phyloP scores from a whole-genome alignment of 768 basidiomycete genomes.

The Mrakia blollopis region DNA sequence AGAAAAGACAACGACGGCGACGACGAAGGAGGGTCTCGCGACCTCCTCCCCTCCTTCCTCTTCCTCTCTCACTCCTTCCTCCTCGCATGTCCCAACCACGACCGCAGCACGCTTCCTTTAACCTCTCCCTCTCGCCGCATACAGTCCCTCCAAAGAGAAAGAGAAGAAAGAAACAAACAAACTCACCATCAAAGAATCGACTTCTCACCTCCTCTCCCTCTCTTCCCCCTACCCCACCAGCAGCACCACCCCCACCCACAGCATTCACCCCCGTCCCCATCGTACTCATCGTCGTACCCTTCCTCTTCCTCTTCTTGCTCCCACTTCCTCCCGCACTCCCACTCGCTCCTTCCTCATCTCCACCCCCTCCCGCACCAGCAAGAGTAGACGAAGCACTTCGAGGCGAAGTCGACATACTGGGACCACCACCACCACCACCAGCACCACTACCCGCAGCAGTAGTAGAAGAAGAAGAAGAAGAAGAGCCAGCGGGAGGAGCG shows the following conservation, averaged over 20 bases:
- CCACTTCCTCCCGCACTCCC: neutral
- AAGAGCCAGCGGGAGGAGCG: neutral
- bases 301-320: slow-evolving; percentile 4
- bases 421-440: neutral
- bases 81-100: neutral
- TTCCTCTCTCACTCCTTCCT: neutral
- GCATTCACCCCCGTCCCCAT: neutral
- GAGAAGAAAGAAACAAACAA: neutral
- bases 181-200: neutral
- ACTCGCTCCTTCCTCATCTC: neutral
- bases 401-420: too few relatives aligned
- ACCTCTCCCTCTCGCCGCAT: neutral
- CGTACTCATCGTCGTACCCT: neutral
- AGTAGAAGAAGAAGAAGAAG: neutral
- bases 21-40: too few relatives aligned
- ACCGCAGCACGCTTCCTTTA: too few relatives aligned
- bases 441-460: neutral
- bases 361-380: neutral
- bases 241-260: neutral
- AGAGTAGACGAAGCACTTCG: too few relatives aligned
- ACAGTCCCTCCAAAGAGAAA: neutral
- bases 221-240: neutral
- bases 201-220: neutral
- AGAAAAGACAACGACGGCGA: too few relatives aligned
- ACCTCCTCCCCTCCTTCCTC: neutral